Evolutionary conservation across 208 protist species (phyloP), one percentile per base, ranked within the genome.

Genomic region (Zelonia costaricensis): DNA sequence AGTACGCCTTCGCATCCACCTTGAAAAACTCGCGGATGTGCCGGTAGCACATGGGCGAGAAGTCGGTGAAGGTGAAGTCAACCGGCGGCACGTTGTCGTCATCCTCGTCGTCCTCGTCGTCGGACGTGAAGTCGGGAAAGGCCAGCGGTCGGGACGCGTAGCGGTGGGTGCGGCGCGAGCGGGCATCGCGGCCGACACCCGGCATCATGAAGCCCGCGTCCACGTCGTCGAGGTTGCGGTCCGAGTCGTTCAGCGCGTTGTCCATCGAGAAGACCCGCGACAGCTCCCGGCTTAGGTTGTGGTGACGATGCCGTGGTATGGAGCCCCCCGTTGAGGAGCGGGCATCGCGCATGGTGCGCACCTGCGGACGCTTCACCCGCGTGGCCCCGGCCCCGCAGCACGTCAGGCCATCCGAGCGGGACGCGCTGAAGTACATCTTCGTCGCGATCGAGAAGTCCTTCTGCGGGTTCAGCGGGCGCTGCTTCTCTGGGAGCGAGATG

Each of bases 21-120:
- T 74, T 36, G 45, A 97, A 91, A 42, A 95, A 96, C 55, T 90
- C 87, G 8, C 92, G 85, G 25, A 97, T 86, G 56, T 95, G 84
- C 31, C 78, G 78, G 65, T 95, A 97, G 76, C 85, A 93, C 90
- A 96, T 94, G 6, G 93, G 93, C n/a, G 85, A 88, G 68, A 92
- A 97, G 54, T 95, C 88, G 9, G 80, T 92, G 62, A 95, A 93
- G 33, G 65, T 84, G 49, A 95, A 93, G 23, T 74, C 61, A 10
- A 82, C 75, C 0, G 56, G 72, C 38, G 79, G 67, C 23, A 57
- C 56, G 7, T 80, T 84, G 10, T 74, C 60, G 43, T 86, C 83
- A 25, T 85, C 65, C 0, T 78, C 74, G 33, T 81, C 66, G 38
- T 81, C 78, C 10, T 59, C 66, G 42, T 72, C 65, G 16, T 72